Evolutionary conservation across 202 grass and related monocot genomes (phyloP).

Genomic region (Carex arenaria): DNA sequence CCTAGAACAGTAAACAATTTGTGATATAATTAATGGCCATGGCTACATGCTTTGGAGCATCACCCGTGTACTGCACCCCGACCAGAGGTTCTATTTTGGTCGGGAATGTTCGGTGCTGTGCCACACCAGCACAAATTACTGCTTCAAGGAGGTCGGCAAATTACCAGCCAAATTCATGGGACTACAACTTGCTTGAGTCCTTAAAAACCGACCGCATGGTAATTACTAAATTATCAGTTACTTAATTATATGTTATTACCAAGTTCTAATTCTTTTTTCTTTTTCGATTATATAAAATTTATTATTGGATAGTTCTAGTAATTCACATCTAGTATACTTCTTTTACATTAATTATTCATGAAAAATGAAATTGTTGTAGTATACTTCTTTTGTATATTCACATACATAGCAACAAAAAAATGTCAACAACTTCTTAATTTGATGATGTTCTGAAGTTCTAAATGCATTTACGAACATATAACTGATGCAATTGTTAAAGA

Average conservation of each 20-base stretch:
- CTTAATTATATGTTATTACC: background rate
- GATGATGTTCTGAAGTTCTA: background rate
- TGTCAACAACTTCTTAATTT: background rate
- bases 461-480: background rate
- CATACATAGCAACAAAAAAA: background rate
- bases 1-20: background rate
- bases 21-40: slow-evolving; percentile 6
- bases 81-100: background rate
- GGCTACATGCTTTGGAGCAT: slow-evolving; percentile 8
- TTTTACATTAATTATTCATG: background rate
- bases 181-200: slow-evolving; percentile 22
- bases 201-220: background rate
- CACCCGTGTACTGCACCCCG: background rate
- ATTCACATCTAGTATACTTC: background rate
- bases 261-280: background rate
- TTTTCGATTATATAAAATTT: background rate
- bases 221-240: background rate
- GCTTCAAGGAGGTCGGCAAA: slow-evolving; percentile 14
- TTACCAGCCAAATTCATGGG: slow-evolving; percentile 31
- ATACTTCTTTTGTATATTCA: background rate
- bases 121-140: background rate
- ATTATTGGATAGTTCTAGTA: background rate
- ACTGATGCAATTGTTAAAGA: background rate
- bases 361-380: background rate
- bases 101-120: slow-evolving; percentile 6